Evolutionary conservation across 2,329 filamentous ascomycete genomes (phyloP), one percentile per base, ranked within the genome.

Genomic region (Claviceps fusiformis): DNA sequence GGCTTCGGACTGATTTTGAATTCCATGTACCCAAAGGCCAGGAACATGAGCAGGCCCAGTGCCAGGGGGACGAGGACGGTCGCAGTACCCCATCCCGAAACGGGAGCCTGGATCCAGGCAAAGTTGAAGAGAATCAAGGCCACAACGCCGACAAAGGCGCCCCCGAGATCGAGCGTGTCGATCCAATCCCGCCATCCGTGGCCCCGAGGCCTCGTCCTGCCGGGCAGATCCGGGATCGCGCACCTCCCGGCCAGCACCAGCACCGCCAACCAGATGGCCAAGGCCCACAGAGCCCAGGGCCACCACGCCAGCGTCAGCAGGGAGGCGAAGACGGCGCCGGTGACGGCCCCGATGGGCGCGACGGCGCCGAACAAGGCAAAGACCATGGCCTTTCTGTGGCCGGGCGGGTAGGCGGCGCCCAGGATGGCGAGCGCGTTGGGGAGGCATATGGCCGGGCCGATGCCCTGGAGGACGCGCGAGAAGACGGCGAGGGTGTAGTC

Each of bases 351-450:
- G 13, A 73, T 63, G 0, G 76, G 76, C 0, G 74, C 72, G 24
- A 73, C 71, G 0, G 72, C 71, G 0, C 73, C 72, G 54, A 78
- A 76, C 3, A 77, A 64, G 3, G 70, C 70, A 58, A 87, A 84
- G 0, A 79, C 73, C 68, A 85, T 78, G 50, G 79, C 75, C 64
- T 85, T 85, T 56, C 75, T 72, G 53, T 67, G 70, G 0, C 82
- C 82, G 0, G 78, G 78, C 0, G 72, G 67, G 59, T 84, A 86
- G 0, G 76, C 73, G 0, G 71, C 70, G 2, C 81, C 82, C 0
- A 87, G 65, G 13, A 88, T 71, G 2, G 82, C 83, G 27, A 87
- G 67, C 0, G 73, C 81, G 58, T 85, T 87, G 0, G 85, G 84
- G 29, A 87, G 69, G 11, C 76, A 68, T 39, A 87, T 71, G 0